These are phyloP conservation scores for Nitzschia sp. DNA, from an alignment of 108 stramenopile species.

Conservation along the genomic window DNA sequence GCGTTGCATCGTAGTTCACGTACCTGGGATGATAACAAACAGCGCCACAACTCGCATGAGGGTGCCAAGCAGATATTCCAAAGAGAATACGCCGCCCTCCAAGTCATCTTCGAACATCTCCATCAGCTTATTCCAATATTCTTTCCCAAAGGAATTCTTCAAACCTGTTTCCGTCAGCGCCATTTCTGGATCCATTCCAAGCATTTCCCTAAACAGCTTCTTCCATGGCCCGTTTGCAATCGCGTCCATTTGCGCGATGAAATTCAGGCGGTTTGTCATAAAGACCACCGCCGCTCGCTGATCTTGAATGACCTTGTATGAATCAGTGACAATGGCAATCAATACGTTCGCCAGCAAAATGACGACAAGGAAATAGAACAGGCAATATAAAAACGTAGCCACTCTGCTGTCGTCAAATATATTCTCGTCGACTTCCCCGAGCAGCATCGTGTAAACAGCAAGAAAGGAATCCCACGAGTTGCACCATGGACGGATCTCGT, in stretches of 20 bases:
- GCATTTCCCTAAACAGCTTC: slow-evolving; percentile 4
- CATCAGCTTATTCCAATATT: slow-evolving; percentile 44
- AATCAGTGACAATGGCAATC: slow-evolving; percentile 62
- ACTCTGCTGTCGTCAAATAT: slow-evolving; percentile 37
- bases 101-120: slow-evolving; percentile 62
- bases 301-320: slow-evolving; percentile 76
- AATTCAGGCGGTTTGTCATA: slow-evolving; percentile 78
- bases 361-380: slow-evolving; percentile 74
- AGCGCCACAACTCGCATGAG: slow-evolving; percentile 46
- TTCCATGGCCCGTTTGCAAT: slow-evolving; percentile 58
- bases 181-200: slow-evolving; percentile 14
- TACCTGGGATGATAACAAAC: slow-evolving; percentile 47
- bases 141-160: slow-evolving; percentile 37
- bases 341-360: slow-evolving; percentile 69
- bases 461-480: slow-evolving; percentile 51
- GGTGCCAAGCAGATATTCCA: slow-evolving; percentile 40
- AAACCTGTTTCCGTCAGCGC: background rate
- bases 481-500: slow-evolving; percentile 48
- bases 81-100: slow-evolving; percentile 37
- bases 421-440: slow-evolving; percentile 59
- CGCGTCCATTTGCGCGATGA: slow-evolving; percentile 77
- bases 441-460: slow-evolving; percentile 67
- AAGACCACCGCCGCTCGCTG: slow-evolving; percentile 83
- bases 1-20: too few relatives aligned
- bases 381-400: slow-evolving; percentile 40